Base-by-base conservation (phyloP, 805 yeast species). In the Teunomyces gatunensis region DNA sequence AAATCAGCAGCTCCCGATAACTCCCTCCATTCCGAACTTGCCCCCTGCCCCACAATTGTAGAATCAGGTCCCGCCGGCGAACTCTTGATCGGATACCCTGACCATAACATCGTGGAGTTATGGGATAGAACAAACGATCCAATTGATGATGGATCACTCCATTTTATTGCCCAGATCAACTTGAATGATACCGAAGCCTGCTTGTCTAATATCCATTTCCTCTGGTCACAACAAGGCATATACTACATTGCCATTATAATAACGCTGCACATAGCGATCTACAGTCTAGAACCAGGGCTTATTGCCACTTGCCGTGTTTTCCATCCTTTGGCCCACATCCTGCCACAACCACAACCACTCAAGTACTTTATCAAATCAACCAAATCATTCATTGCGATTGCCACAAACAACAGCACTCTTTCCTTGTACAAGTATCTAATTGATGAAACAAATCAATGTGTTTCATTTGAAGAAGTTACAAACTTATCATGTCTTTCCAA, bases 61-160 rank as follows among this genome's bases (percentile, higher is more conserved):
- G 68, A 62, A 29, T 53, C 54, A 33, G 74, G 74, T 1, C 59
- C 62, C 12, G 44, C 54, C 33, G 75, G 75, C 7, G 74, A 70
- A 40, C 39, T 71, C 18, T 49, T 64, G 34, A 51, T 69, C 4
- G 50, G 66, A 35, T 64, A 57, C 49, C 59, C 60, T 1, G 39
- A 41, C 5, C 33, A 51, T 9, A 21, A 42, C 2, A 36, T 51
- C 2, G 29, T 69, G 12, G 71, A 71, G 48, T 49, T 69, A 12
- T 72, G 76, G 76, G 63, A 61, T 46, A 68, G 73, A 70, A 39
- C 35, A 12, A 17, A 54, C 5, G 50, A 45, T 10, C 53, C 47
- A 15, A 46, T 46, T n/a, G 63, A 64, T 36, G 61, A 60, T 25
- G 67, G 63, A 36, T 58, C 69, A 3, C 45, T 65, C 37, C 57